Percentiles rank a stretch among this genome's conserved stretches.
phyloP scores from a whole-genome alignment of 495 filamentous ascomycete genomes.

The Lepraria neglecta region DNA sequence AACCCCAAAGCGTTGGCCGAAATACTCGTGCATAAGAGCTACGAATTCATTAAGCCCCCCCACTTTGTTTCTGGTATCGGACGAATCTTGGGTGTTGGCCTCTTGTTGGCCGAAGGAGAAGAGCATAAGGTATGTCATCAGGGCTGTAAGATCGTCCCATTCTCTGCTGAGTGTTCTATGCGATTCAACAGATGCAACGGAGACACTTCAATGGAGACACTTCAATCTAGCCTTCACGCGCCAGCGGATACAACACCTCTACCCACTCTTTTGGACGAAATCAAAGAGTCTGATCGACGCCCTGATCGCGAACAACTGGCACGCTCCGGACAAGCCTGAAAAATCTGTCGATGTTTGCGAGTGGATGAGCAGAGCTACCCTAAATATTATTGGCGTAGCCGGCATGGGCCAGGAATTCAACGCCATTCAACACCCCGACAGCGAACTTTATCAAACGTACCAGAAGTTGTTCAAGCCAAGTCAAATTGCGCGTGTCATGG shows the following conservation, averaged over 20 bases:
- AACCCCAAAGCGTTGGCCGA: slow-evolving; percentile 62
- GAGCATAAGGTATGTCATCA: slow-evolving; percentile 57
- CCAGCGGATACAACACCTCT: slow-evolving; percentile 79
- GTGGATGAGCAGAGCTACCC: slow-evolving; percentile 67
- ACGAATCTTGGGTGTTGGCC: slow-evolving; percentile 63
- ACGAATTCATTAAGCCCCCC: slow-evolving; percentile 71
- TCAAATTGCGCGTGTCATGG: background rate
- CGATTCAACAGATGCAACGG: slow-evolving; percentile 49
- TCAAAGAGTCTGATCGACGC: slow-evolving; percentile 43
- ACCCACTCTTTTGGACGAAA: slow-evolving; percentile 78
- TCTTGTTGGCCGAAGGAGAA: slow-evolving; percentile 78
- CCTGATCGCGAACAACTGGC: slow-evolving; percentile 35
- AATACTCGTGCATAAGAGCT: slow-evolving; percentile 59
- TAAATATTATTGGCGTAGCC: slow-evolving; percentile 81
- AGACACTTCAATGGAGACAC: slow-evolving; percentile 69
- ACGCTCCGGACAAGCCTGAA: slow-evolving; percentile 18
- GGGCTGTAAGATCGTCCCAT: background rate
- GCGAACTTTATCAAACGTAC: slow-evolving; percentile 52
- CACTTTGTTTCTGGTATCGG: slow-evolving; percentile 50
- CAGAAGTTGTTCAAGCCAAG: slow-evolving; percentile 24
- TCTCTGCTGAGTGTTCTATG: background rate
- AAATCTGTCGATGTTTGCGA: slow-evolving; percentile 52
- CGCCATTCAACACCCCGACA: slow-evolving; percentile 55
- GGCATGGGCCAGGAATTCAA: slow-evolving; percentile 77
- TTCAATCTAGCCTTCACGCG: slow-evolving; percentile 81